A percentile compares a stretch with the other conserved stretches of the same genome.
phyloP scores from a whole-genome alignment of 2,329 filamentous ascomycete genomes.

The Fusarium sp. region DNA sequence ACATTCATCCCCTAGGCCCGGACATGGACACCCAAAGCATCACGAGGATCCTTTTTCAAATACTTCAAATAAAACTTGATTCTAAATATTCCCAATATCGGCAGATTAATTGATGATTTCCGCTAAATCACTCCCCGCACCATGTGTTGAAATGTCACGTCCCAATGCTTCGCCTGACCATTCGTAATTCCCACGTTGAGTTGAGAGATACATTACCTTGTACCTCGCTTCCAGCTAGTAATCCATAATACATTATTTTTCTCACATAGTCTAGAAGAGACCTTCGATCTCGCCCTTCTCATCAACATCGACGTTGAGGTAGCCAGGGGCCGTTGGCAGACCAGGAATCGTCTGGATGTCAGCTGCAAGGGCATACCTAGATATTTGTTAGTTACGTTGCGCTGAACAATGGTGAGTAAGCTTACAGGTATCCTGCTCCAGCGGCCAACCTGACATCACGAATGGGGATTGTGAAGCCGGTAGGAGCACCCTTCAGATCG shows the following conservation, averaged over 20 bases:
- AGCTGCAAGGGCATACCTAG: constrained; percentile 88
- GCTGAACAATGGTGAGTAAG: constrained; percentile 37
- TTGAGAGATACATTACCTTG: constrained; percentile 41
- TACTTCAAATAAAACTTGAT: constrained; percentile 19
- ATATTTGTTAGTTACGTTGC: constrained; percentile 53
- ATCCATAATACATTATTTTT: constrained; percentile 9
- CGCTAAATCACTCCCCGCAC: constrained; percentile 39
- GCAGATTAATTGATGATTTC: constrained; percentile 31
- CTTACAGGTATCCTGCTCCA: constrained; percentile 90
- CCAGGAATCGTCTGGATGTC: constrained; percentile 99
- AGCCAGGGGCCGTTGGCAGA: constrained; percentile 92
- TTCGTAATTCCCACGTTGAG: constrained; percentile 49
- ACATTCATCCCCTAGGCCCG: too few species aligned
- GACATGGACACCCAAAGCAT: too few species aligned
- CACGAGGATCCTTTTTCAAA: neutral
- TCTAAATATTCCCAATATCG: constrained; percentile 31
- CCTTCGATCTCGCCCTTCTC: constrained; percentile 90
- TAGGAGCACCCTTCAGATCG: constrained; percentile 92
- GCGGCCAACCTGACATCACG: constrained; percentile 94
- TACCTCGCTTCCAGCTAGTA: constrained; percentile 12
- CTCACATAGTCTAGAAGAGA: constrained; percentile 75
- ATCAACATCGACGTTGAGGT: constrained; percentile 91
- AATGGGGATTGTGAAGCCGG: constrained; percentile 94
- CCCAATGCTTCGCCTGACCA: constrained; percentile 44
- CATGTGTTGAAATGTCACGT: constrained; percentile 51